Percentiles rank a stretch among this genome's conserved stretches.
phyloP scores from a whole-genome alignment of 768 basidiomycete species.

The Galerina marginata region DNA sequence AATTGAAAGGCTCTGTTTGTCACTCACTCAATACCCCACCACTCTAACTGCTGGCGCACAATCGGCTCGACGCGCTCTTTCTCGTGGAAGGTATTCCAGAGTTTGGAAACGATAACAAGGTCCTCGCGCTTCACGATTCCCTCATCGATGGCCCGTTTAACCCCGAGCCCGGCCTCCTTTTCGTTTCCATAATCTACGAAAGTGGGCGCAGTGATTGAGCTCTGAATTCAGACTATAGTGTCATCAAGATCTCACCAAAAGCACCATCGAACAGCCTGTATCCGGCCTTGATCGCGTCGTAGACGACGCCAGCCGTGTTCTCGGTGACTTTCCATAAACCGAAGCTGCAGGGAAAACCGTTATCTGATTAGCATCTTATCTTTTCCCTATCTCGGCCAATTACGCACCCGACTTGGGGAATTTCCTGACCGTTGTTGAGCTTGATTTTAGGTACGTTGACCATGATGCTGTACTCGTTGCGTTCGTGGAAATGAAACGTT shows the following conservation, averaged over 20 bases:
- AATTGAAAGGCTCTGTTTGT: background rate
- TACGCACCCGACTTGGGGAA: slow-evolving; percentile 35
- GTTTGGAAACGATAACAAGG: slow-evolving; percentile 87
- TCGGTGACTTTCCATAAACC: slow-evolving; percentile 51
- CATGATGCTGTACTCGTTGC: slow-evolving; percentile 20
- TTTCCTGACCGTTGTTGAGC: slow-evolving; percentile 33
- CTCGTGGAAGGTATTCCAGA: slow-evolving; percentile 92
- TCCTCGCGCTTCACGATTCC: slow-evolving; percentile 90
- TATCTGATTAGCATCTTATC: slow-evolving; percentile 23
- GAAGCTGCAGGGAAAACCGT: slow-evolving; percentile 24
- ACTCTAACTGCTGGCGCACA: slow-evolving; percentile 58
- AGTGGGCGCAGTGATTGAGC: slow-evolving; percentile 5
- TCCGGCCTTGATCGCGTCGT: slow-evolving; percentile 84
- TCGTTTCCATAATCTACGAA: slow-evolving; percentile 83
- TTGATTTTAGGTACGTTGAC: slow-evolving; percentile 31
- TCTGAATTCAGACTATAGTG: background rate
- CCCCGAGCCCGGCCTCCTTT: slow-evolving; percentile 81
- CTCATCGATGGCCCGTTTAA: slow-evolving; percentile 76
- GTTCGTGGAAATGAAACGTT: background rate
- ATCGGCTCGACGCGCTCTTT: slow-evolving; percentile 65
- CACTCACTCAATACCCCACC: slow-evolving; percentile 76
- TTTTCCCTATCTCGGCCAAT: slow-evolving; percentile 1
- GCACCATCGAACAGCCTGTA: slow-evolving; percentile 90
- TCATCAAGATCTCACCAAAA: slow-evolving; percentile 35
- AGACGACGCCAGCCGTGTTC: slow-evolving; percentile 70